A percentile compares a stretch with the other conserved stretches of the same genome.
phyloP scores from a whole-genome alignment of 2,329 filamentous ascomycete species.

The Myriosclerotinia duriaeana region DNA sequence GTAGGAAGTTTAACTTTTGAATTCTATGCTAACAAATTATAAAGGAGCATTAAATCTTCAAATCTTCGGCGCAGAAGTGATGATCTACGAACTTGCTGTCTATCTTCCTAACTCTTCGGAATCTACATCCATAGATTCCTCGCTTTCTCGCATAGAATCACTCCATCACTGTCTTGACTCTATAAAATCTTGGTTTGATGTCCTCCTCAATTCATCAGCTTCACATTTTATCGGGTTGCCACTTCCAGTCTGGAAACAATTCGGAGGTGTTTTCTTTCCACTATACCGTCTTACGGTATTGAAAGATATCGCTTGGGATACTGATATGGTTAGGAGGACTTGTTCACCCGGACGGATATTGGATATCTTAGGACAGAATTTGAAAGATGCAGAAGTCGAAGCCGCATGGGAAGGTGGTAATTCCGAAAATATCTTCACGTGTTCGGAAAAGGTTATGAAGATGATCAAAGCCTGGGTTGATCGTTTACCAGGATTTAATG shows the following conservation, averaged over 20 bases:
- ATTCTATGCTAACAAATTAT: not conserved
- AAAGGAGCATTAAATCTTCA: slow-evolving; percentile 10
- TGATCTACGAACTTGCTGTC: slow-evolving; percentile 11
- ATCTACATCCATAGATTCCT: not conserved
- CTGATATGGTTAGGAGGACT: slow-evolving; percentile 6
- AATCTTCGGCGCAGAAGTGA: slow-evolving; percentile 10
- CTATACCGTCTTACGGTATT: slow-evolving; percentile 12
- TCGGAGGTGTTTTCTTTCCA: slow-evolving; percentile 5
- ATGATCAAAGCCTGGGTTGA: slow-evolving; percentile 11
- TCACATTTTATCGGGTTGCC: slow-evolving; percentile 8
- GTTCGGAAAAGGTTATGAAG: slow-evolving; percentile 18
- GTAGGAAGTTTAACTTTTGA: not conserved
- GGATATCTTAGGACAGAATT: not conserved
- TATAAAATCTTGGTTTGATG: slow-evolving; percentile 11
- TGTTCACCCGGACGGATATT: slow-evolving; percentile 7
- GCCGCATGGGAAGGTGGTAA: slow-evolving; percentile 4
- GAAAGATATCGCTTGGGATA: slow-evolving; percentile 13
- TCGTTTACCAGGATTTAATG: slow-evolving; percentile 14
- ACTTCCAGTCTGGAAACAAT: slow-evolving; percentile 14
- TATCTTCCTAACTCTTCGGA: slow-evolving; percentile 11
- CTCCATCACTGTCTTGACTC: slow-evolving; percentile 9
- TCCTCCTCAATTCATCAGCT: slow-evolving; percentile 5
- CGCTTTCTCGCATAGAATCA: slow-evolving; percentile 1
- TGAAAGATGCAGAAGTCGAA: not conserved
- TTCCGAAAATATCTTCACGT: slow-evolving; percentile 11